A percentile compares a stretch with the other conserved stretches of the same genome.
Evolutionary conservation across 306 rosid species (phyloP).

Genomic region (Biancaea sappan): DNA sequence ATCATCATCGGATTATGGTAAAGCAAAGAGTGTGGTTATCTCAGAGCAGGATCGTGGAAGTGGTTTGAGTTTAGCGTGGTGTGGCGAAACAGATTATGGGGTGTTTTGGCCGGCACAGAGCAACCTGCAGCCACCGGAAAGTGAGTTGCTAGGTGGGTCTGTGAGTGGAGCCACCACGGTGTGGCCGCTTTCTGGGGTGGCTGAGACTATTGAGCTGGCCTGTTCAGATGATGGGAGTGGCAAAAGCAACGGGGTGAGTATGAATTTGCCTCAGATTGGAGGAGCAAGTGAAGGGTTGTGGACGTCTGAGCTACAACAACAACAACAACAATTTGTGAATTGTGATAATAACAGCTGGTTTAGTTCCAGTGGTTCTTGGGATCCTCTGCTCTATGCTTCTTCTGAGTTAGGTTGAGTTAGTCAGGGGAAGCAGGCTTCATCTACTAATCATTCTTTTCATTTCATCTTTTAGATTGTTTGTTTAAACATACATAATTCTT

Average conservation of each 20-base stretch:
- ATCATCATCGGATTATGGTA: slow-evolving; percentile 7
- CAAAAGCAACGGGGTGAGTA: slow-evolving; percentile 30
- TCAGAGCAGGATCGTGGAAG: slow-evolving; percentile 22
- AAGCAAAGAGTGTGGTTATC: slow-evolving; percentile 23
- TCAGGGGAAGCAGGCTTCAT: not conserved
- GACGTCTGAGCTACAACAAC: slow-evolving; percentile 19
- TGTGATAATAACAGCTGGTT: slow-evolving; percentile 45
- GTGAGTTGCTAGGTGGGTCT: slow-evolving; percentile 29
- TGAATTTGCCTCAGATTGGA: slow-evolving; percentile 37
- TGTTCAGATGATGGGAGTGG: slow-evolving; percentile 30
- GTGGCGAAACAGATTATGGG: slow-evolving; percentile 36
- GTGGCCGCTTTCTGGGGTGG: slow-evolving; percentile 39
- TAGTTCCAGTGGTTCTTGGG: slow-evolving; percentile 46
- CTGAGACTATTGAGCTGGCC: slow-evolving; percentile 24
- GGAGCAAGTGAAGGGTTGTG: slow-evolving; percentile 36
- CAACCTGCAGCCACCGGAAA: slow-evolving; percentile 34
- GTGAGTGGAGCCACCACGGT: not conserved
- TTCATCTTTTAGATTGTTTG: slow-evolving; percentile 15
- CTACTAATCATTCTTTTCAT: slow-evolving; percentile 27
- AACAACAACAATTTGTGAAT: slow-evolving; percentile 40
- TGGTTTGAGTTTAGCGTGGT: slow-evolving; percentile 34
- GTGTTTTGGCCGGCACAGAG: slow-evolving; percentile 41
- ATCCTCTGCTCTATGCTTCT: slow-evolving; percentile 47
- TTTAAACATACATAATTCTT: not conserved
- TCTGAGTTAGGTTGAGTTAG: slow-evolving; percentile 45